Conservation (phyloP, 305 asterid genomes). For the Petunia hybrid region DNA sequence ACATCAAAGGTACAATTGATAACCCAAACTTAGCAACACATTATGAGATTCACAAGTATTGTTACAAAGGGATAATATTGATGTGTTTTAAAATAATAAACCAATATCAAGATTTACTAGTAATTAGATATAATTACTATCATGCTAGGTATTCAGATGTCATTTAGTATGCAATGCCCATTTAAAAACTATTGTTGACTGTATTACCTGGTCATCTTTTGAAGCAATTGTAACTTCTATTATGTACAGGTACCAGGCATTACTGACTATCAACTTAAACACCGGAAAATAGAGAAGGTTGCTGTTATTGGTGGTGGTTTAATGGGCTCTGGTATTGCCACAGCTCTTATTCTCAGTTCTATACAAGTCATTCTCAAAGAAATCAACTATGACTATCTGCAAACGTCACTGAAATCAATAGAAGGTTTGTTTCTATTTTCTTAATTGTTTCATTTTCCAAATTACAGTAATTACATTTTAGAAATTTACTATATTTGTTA, state of each 20-base stretch:
- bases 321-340: conserved; percentile 45
- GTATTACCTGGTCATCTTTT: background rate
- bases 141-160: no score
- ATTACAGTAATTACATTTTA: background rate
- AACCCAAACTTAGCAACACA: no score
- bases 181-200: background rate
- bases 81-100: no score
- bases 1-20: no score
- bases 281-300: conserved; percentile 36
- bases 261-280: conserved; percentile 36
- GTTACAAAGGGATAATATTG: no score
- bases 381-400: conserved; percentile 32
- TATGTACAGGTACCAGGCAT: conserved; percentile 36
- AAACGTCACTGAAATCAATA: conserved; percentile 36
- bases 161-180: background rate
- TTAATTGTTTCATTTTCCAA: background rate
- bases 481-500: background rate
- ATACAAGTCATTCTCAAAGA: conserved; percentile 40
- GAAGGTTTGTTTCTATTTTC: conserved; percentile 32
- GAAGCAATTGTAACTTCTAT: background rate
- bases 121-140: no score
- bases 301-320: conserved; percentile 43
- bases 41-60: no score
- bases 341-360: conserved; percentile 35
- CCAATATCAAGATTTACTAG: no score